Evolutionary conservation across 179 eudicot species (phyloP).

Genomic region (Sideroxylon spinosum): DNA sequence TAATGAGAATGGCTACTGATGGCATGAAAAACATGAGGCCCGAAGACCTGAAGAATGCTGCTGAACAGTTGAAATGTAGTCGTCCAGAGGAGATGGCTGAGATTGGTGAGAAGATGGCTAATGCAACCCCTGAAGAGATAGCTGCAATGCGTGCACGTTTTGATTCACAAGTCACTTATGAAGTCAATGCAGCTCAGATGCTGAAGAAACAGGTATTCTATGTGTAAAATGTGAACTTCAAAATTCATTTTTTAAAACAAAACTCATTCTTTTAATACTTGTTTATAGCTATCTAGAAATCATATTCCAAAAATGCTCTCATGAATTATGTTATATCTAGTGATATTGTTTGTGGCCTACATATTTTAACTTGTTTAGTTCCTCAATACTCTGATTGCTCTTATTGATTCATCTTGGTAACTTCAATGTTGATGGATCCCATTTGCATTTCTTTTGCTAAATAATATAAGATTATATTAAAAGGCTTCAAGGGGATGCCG

Average conservation of each 20-base stretch:
- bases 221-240: neutral
- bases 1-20: conserved; percentile 91
- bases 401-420: neutral
- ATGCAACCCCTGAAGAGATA: conserved; percentile 80
- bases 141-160: conserved; percentile 78
- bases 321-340: neutral
- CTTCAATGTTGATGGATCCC: neutral
- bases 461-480: too few relatives aligned
- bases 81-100: conserved; percentile 86
- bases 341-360: neutral
- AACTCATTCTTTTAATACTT: neutral
- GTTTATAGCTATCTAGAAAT: neutral
- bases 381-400: neutral
- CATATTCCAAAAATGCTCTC: neutral
- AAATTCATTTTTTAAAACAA: neutral
- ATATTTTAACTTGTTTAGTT: neutral
- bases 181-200: conserved; percentile 71
- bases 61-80: conserved; percentile 82
- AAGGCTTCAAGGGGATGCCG: too few relatives aligned
- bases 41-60: conserved; percentile 81
- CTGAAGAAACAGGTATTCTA: conserved; percentile 76
- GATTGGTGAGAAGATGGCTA: conserved; percentile 93
- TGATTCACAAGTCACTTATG: conserved; percentile 72
- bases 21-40: conserved; percentile 85
- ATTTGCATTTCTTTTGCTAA: neutral